Evolutionary conservation across 2,329 filamentous ascomycete genomes (phyloP), one percentile per base, ranked within the genome.

Genomic region (Epichloe bromicola): DNA sequence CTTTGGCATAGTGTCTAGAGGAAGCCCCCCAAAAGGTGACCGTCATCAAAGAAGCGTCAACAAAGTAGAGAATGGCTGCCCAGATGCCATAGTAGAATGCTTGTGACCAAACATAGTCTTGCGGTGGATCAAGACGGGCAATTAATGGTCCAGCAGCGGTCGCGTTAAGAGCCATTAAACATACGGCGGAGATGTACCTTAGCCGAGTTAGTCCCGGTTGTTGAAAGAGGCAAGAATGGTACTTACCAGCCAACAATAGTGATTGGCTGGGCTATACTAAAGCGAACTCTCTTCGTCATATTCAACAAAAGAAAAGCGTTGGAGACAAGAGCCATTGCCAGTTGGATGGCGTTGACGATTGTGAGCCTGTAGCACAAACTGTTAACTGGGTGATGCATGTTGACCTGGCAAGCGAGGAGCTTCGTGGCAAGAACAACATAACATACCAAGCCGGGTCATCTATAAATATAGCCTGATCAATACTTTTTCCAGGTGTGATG

Each of bases 31-130:
- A 75, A 69, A 91, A 88, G 20, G 91, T 95, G 51, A 88, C 67
- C 56, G 85, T 77, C 66, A 95, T 81, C 38, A 94, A 74, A 44
- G 84, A 79, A 0, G 86, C 85, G 49, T 86, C 84, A 15, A 91
- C 62, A 51, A 91, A 85, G 67, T 95, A 95, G 19, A 95, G 75
- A 3, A 80, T 70, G 5, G 88, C 86, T 3, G 88, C 83, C 58
- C 88, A 87, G 17, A 95, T 75, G 26, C 82, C 89, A 61, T 94
- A 94, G 76, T 84, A 95, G 61, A 86, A 95, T 1, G 87, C 88
- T 64, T 95, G 86, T 0, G 86, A 88, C 74, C 77, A 80, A 46
- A 81, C 70, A 55, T 86, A 83, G 56, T 71, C 75, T 55, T 51
- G 70, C 61, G 48, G 64, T 46, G 59, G 73, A 53, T 58, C 70